Base-by-base conservation (phyloP, 495 filamentous ascomycete species). In the Penicillium paxilli region DNA sequence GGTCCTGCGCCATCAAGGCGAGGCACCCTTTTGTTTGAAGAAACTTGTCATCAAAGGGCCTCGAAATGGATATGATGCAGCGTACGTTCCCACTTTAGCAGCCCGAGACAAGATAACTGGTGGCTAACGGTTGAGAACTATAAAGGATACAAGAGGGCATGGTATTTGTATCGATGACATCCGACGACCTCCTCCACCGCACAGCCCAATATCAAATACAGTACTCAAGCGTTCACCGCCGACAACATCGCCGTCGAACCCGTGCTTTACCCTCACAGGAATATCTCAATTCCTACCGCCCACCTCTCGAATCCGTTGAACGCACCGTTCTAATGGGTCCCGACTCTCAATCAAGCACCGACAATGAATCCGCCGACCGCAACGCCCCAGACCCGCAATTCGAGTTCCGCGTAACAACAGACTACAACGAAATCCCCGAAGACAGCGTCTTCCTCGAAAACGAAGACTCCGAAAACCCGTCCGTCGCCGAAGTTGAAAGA, bases 11-110 rank as follows among this genome's bases (percentile, higher is more conserved):
- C 93, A 98, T 65, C 81, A 86, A 46, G 89, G 88, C 21, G 85
- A 83, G 28, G 86, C 84, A 2, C 83, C 87, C 2, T 98, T 98
- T 60, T 86, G 77, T 35, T 67, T 98, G 50, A 86, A 89, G 64
- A 91, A 90, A 68, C 72, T 98, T 26, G 77, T 96, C 35, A 95
- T 98, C 71, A 92, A 91, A 67, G 90, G 90, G 16, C 92, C 93
- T 1, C 82, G 85, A 51, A 78, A 78, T 12, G 87, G 89, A 20
- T 96, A 89, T 64, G 91, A 90, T 45, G 84, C 88, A 55, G 90
- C 92, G 91, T 96, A 82, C 67, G 92, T 83, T 6, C n/a, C n/a
- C n/a, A n/a, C 22, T 44, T 23, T 21, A 8, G 12, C 44, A 47
- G 17, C 8, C 17, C 10, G 17, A 28, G 44, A 24, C 42, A 11